Evolutionary conservation across 2,329 filamentous ascomycete genomes (phyloP).

Genomic region (Monosporascus ibericus): DNA sequence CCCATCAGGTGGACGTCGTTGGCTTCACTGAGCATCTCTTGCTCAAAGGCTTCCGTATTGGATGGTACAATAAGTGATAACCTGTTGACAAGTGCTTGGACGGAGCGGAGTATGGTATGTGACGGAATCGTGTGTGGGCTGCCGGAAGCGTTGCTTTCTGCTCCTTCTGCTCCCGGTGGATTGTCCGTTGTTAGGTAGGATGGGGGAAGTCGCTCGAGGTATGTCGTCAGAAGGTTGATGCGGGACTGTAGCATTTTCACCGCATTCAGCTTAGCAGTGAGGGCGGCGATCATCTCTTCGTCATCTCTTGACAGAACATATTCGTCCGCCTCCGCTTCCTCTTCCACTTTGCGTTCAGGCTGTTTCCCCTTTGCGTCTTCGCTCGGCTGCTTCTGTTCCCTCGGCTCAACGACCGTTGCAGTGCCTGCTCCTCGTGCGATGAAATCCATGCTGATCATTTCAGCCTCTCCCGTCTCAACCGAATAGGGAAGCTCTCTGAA

Average conservation of each 20-base stretch:
- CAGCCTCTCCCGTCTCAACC: slow-evolving; percentile 88
- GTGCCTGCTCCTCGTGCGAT: slow-evolving; percentile 80
- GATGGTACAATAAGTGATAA: slow-evolving; percentile 75
- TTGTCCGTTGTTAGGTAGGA: slow-evolving; percentile 50
- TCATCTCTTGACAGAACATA: slow-evolving; percentile 50
- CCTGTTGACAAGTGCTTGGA: slow-evolving; percentile 78
- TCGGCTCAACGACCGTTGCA: slow-evolving; percentile 53
- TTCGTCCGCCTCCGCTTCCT: slow-evolving; percentile 29
- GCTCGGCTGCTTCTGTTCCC: slow-evolving; percentile 34
- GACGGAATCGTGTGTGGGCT: slow-evolving; percentile 41
- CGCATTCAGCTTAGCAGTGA: slow-evolving; percentile 86
- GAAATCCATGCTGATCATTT: slow-evolving; percentile 96
- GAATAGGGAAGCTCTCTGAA: slow-evolving; percentile 83
- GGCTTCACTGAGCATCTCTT: slow-evolving; percentile 68
- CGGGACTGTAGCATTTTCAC: slow-evolving; percentile 86
- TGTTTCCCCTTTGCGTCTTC: slow-evolving; percentile 49
- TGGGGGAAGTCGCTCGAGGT: slow-evolving; percentile 66
- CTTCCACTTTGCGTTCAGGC: slow-evolving; percentile 20
- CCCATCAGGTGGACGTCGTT: slow-evolving; percentile 79
- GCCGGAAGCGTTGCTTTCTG: slow-evolving; percentile 26
- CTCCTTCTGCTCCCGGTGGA: slow-evolving; percentile 21
- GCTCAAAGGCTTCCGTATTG: slow-evolving; percentile 57
- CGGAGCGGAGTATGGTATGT: slow-evolving; percentile 75
- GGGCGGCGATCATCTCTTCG: slow-evolving; percentile 55
- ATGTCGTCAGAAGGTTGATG: slow-evolving; percentile 66